phyloP scores from a whole-genome alignment of 805 yeast genomes.

The Candida verbasci region DNA sequence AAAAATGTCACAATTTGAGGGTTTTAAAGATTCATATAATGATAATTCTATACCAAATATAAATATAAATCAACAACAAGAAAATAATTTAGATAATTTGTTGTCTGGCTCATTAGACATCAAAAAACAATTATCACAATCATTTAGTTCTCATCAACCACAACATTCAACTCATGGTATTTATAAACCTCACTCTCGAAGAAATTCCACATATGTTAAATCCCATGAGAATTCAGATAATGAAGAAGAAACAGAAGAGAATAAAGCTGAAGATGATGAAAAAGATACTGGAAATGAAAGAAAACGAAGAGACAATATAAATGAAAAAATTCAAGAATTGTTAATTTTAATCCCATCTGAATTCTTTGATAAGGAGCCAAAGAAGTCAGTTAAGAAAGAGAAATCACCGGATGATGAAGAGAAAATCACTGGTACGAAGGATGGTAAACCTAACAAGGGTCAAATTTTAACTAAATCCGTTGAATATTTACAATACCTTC shows the following conservation, averaged over 20 bases:
- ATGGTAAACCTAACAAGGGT: constrained; percentile 83
- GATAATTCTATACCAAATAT: constrained; percentile 22
- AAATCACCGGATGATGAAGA: constrained; percentile 16
- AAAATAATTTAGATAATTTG: constrained; percentile 21
- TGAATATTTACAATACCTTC: constrained; percentile 63
- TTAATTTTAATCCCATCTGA: constrained; percentile 33
- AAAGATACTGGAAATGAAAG: constrained; percentile 38
- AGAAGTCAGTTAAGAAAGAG: constrained; percentile 8
- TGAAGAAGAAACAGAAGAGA: constrained; percentile 21
- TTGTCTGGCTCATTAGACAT: constrained; percentile 32
- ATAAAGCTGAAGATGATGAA: constrained; percentile 18
- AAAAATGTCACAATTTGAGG: constrained; percentile 3
- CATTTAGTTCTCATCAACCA: constrained; percentile 18
- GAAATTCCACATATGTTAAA: constrained; percentile 26
- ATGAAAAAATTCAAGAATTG: constrained; percentile 42
- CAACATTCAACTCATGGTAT: constrained; percentile 25
- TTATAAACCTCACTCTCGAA: constrained; percentile 34
- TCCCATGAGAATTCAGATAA: constrained; percentile 17
- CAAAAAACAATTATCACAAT: constrained; percentile 39
- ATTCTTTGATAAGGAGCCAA: constrained; percentile 29
- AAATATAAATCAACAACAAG: constrained; percentile 23
- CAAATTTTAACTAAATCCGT: constrained; percentile 73
- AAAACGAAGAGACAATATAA: constrained; percentile 39
- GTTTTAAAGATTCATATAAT: constrained; percentile 2
- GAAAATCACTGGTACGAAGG: constrained; percentile 58